These are phyloP conservation scores for Termitomyces sp. DNA, from an alignment of 768 basidiomycete species.

Conservation along the genomic window DNA sequence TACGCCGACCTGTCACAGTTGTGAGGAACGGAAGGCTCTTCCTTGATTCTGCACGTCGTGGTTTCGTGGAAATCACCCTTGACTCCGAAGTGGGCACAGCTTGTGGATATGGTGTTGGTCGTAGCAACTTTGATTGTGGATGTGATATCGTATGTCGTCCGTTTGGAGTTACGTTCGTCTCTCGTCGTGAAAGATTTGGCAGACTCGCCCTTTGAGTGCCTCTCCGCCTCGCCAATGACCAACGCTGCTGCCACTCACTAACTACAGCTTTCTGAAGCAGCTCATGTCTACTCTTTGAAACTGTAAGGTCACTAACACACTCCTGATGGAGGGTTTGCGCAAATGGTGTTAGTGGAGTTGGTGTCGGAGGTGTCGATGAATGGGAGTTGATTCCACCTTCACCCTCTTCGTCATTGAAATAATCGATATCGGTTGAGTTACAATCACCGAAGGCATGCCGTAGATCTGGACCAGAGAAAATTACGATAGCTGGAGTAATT, in stretches of 20 bases:
- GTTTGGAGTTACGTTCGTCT: constrained; percentile 39
- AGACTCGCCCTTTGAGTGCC: constrained; percentile 20
- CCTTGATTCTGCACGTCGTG: constrained; percentile 15
- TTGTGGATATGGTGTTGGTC: constrained; percentile 10
- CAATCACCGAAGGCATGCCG: constrained; percentile 37
- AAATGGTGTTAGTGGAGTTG: constrained; percentile 33
- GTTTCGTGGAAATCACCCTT: constrained; percentile 4
- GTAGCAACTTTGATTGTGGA: constrained; percentile 11
- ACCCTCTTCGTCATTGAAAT: constrained; percentile 24
- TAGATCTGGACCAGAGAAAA: constrained; percentile 36
- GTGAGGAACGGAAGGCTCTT: constrained; percentile 20
- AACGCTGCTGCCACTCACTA: constrained; percentile 49
- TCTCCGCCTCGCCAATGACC: constrained; percentile 38
- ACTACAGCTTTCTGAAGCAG: constrained; percentile 37
- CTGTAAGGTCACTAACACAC: constrained; percentile 20
- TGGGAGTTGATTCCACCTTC: constrained; percentile 11
- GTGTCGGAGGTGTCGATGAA: constrained; percentile 24
- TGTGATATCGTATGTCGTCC: constrained; percentile 27
- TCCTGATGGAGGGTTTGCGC: constrained; percentile 16
- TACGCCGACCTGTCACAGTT: constrained; percentile 3
- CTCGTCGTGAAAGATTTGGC: constrained; percentile 29
- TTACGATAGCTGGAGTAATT: not conserved
- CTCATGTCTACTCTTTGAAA: constrained; percentile 18
- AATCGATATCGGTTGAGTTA: constrained; percentile 39
- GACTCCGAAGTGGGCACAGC: constrained; percentile 11